Percentiles rank a stretch among this genome's conserved stretches.
Evolutionary conservation across 2,329 filamentous ascomycete species (phyloP).

Genomic region (Colletotrichum falcatum): DNA sequence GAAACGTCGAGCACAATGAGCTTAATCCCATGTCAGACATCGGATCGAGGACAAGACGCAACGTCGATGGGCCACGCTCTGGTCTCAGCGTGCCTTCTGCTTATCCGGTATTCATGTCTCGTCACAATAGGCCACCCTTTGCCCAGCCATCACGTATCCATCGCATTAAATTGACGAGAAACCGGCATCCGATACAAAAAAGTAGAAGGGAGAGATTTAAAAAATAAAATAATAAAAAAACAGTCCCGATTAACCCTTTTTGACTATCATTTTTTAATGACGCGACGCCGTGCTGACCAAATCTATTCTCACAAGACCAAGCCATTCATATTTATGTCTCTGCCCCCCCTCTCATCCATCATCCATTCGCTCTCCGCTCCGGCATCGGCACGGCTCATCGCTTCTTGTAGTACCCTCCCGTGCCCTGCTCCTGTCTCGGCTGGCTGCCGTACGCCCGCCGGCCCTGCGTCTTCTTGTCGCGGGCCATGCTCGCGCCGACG

Average conservation of each 20-base stretch:
- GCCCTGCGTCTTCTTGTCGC: slow-evolving; percentile 75
- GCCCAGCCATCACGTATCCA: neutral
- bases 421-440: slow-evolving; percentile 66
- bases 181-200: neutral
- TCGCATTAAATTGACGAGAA: neutral
- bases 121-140: neutral
- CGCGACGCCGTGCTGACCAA: slow-evolving; percentile 34
- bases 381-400: slow-evolving; percentile 15
- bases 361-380: neutral
- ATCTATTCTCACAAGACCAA: slow-evolving; percentile 15
- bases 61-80: too few relatives aligned
- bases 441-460: slow-evolving; percentile 83
- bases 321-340: neutral
- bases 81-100: neutral
- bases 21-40: neutral
- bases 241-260: slow-evolving; percentile 31
- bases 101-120: neutral
- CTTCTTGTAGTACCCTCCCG: slow-evolving; percentile 50
- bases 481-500: slow-evolving; percentile 82
- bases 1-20: neutral
- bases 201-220: neutral
- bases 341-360: neutral
- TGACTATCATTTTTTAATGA: slow-evolving; percentile 28
- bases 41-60: neutral
- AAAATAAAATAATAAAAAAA: too few relatives aligned